These are phyloP conservation scores for Neophaeococcomyces aloes DNA, from an alignment of 2,329 filamentous ascomycete species.

Conservation along the genomic window DNA sequence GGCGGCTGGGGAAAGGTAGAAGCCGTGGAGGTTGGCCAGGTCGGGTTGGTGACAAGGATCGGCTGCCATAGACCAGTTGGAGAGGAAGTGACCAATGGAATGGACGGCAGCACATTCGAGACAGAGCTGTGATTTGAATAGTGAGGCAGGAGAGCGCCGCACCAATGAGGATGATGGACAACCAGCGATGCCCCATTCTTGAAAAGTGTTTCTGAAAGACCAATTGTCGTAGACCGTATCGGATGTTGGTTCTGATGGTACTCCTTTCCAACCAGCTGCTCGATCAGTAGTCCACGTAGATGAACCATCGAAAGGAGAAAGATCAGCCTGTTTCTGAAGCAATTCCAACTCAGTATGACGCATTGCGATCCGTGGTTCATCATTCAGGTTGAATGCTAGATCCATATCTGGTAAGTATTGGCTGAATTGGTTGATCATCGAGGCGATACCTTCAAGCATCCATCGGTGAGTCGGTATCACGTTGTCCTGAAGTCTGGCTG, in stretches of 20 bases:
- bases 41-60: constrained; percentile 70
- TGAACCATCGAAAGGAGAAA: constrained; percentile 9
- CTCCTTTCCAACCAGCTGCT: constrained; percentile 28
- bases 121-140: constrained; percentile 55
- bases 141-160: constrained; percentile 47
- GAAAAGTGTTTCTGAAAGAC: constrained; percentile 32
- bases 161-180: constrained; percentile 55
- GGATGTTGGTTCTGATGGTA: constrained; percentile 27
- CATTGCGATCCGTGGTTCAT: constrained; percentile 48
- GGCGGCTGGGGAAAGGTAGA: constrained; percentile 56
- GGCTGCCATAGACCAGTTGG: constrained; percentile 54
- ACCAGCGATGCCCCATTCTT: constrained; percentile 37
- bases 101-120: constrained; percentile 52
- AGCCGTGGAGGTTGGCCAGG: constrained; percentile 60
- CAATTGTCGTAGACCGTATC: constrained; percentile 32
- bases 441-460: constrained; percentile 46
- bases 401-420: constrained; percentile 53
- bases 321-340: constrained; percentile 26
- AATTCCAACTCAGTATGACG: constrained; percentile 36
- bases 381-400: constrained; percentile 52
- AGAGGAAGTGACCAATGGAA: constrained; percentile 55
- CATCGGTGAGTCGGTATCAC: constrained; percentile 47
- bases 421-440: constrained; percentile 46
- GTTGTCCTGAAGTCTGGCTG: constrained; percentile 39
- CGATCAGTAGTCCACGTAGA: constrained; percentile 30